A percentile compares a stretch with the other conserved stretches of the same genome.
These are phyloP conservation scores for Phytophthora europaea DNA, from an alignment of 352 stramenopile species.

Conservation along the genomic window DNA sequence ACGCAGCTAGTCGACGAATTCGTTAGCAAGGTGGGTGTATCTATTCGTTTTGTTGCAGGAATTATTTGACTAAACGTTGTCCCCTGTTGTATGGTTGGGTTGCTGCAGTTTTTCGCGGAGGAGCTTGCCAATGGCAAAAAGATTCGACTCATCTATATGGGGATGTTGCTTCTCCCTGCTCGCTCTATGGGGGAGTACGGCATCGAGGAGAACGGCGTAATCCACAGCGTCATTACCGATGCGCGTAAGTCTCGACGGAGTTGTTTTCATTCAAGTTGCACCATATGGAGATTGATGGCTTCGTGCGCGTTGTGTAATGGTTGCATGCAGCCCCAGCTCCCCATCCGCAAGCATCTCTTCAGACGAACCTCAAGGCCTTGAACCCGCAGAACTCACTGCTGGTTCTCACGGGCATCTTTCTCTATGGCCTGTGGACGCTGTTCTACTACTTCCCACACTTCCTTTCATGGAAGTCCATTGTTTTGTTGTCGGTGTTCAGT, in stretches of 20 bases:
- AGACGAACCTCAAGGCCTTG: conserved; percentile 63
- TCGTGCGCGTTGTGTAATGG: conserved; percentile 16
- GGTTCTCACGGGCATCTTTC: conserved; percentile 64
- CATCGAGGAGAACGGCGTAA: conserved; percentile 80
- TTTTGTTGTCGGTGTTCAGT: conserved; percentile 75
- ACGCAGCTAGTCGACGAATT: conserved; percentile 78
- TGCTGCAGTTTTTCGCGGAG: conserved; percentile 69
- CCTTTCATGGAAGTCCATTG: conserved; percentile 79
- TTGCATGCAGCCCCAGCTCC: conserved; percentile 45
- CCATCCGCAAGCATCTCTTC: conserved; percentile 52
- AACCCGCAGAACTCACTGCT: conserved; percentile 73
- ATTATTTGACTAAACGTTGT: neutral
- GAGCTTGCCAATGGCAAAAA: conserved; percentile 65
- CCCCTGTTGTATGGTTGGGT: neutral
- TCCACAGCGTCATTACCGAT: conserved; percentile 81
- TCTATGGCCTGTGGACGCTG: conserved; percentile 84
- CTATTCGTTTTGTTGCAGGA: neutral
- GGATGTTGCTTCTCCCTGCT: conserved; percentile 73
- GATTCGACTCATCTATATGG: conserved; percentile 85
- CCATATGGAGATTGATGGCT: conserved; percentile 26
- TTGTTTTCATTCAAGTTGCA: conserved; percentile 16
- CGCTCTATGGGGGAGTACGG: conserved; percentile 82
- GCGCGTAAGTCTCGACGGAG: conserved; percentile 55
- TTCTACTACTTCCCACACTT: conserved; percentile 85
- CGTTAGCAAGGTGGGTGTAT: conserved; percentile 37